phyloP scores from a whole-genome alignment of 1,284 basidiomycete genomes.

The Cerrena zonata region DNA sequence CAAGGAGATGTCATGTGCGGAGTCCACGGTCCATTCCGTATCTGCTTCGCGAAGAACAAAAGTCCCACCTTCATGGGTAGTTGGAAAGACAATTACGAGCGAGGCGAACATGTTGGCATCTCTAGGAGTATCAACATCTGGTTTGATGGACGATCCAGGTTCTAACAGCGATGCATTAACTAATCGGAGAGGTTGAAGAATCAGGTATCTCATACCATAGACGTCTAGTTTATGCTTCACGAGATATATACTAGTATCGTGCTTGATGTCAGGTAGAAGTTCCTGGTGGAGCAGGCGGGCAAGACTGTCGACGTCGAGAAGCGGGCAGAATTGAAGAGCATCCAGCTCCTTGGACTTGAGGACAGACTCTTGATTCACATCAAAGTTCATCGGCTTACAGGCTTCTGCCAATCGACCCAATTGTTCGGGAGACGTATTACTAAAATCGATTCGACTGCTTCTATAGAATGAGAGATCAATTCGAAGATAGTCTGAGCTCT shows the following conservation, averaged over 20 bases:
- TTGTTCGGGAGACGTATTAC: constrained; percentile 1
- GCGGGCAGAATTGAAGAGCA: constrained; percentile 14
- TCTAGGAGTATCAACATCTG: constrained; percentile 31
- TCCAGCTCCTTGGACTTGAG: constrained; percentile 22
- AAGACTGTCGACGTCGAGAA: constrained; percentile 16
- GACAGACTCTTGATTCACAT: constrained; percentile 18
- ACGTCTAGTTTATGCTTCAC: constrained; percentile 28
- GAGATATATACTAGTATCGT: constrained; percentile 11
- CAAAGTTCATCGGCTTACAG: constrained; percentile 22
- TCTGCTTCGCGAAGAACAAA: constrained; percentile 20
- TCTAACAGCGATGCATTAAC: not conserved
- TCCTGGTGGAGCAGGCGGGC: constrained; percentile 12
- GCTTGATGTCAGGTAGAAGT: constrained; percentile 12
- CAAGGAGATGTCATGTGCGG: not conserved
- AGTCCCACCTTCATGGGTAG: constrained; percentile 30
- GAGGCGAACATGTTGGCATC: constrained; percentile 37
- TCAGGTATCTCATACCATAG: constrained; percentile 20
- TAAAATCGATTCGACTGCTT: constrained; percentile 10
- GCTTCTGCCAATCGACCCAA: constrained; percentile 12
- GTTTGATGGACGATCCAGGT: constrained; percentile 33
- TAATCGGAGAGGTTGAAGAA: not conserved
- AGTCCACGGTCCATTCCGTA: constrained; percentile 28
- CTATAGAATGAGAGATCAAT: no score
- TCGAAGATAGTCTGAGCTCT: no score
- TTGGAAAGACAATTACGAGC: constrained; percentile 33